Evolutionary conservation across 306 rosid species (phyloP).

Genomic region (Quercus aquifolioides): DNA sequence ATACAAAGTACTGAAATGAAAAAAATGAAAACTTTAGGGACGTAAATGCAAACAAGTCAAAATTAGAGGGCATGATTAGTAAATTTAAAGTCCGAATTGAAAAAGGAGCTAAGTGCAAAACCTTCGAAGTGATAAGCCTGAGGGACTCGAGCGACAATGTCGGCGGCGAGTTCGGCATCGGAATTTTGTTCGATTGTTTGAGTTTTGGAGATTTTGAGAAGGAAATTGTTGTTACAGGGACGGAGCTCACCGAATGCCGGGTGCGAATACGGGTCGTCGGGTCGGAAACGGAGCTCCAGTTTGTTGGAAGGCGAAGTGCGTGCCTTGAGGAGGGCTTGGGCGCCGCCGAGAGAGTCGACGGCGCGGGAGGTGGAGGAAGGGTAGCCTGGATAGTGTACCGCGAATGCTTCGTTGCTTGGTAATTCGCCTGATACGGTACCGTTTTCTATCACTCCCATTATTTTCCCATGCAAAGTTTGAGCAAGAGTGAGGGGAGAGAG

Average conservation of each 20-base stretch:
- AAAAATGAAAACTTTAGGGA: too few relatives aligned
- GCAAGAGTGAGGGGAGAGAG: too few relatives aligned
- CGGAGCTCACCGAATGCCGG: slow-evolving; percentile 82
- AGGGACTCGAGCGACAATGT: too few relatives aligned
- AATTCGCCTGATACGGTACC: neutral
- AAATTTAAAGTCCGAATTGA: too few relatives aligned
- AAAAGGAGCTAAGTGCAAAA: too few relatives aligned
- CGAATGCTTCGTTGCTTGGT: neutral
- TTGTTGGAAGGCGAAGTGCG: slow-evolving; percentile 48
- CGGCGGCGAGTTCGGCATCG: neutral
- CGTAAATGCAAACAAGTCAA: too few relatives aligned
- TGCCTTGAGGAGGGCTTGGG: slow-evolving; percentile 37
- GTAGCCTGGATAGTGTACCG: slow-evolving; percentile 1
- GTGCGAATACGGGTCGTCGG: slow-evolving; percentile 79
- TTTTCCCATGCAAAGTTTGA: neutral
- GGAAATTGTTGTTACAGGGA: slow-evolving; percentile 45
- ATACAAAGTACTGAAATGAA: too few relatives aligned
- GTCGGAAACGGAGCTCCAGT: slow-evolving; percentile 83
- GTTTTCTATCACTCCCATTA: neutral
- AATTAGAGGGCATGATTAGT: too few relatives aligned
- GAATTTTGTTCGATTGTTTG: slow-evolving; percentile 3
- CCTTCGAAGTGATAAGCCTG: too few relatives aligned
- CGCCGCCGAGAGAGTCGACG: neutral
- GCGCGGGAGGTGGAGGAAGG: neutral
- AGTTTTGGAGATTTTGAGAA: slow-evolving; percentile 63